These are phyloP conservation scores for Pythium oligandrum DNA, from an alignment of 352 stramenopile species.

Conservation along the genomic window DNA sequence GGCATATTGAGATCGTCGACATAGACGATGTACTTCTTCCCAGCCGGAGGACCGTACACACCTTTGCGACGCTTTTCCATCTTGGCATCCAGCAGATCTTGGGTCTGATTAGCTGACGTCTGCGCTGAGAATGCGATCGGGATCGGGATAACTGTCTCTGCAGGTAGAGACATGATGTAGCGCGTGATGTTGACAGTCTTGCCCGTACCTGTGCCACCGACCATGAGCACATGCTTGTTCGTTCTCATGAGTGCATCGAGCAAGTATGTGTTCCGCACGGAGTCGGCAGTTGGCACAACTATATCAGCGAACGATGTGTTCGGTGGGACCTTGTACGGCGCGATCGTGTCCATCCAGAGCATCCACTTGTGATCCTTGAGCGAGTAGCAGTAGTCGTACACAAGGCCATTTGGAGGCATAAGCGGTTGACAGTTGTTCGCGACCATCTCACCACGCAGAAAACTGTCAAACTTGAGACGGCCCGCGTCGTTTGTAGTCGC, in stretches of 20 bases:
- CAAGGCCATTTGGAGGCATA: constrained; percentile 56
- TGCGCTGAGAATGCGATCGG: constrained; percentile 91
- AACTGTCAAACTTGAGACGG: constrained; percentile 86
- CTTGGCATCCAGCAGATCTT: constrained; percentile 90
- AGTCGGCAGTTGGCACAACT: constrained; percentile 92
- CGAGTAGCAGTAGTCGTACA: constrained; percentile 92
- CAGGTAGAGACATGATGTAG: constrained; percentile 82
- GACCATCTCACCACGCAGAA: constrained; percentile 81
- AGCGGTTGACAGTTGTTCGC: constrained; percentile 48
- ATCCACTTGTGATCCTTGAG: constrained; percentile 89
- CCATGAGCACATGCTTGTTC: constrained; percentile 93
- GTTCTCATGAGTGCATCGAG: constrained; percentile 79
- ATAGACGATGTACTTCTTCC: constrained; percentile 93
- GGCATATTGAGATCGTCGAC: constrained; percentile 96
- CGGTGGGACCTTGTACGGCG: constrained; percentile 60
- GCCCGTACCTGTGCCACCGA: constrained; percentile 90
- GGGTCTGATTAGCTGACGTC: constrained; percentile 90
- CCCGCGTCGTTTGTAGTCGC: constrained; percentile 88
- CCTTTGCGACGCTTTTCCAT: constrained; percentile 92
- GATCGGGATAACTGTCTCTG: constrained; percentile 88
- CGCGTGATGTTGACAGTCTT: constrained; percentile 94
- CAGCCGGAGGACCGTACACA: constrained; percentile 87
- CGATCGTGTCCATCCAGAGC: constrained; percentile 92
- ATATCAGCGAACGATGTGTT: constrained; percentile 87
- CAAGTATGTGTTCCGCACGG: constrained; percentile 91